A percentile compares a stretch with the other conserved stretches of the same genome.
These are phyloP conservation scores for Tylopilus sp. DNA, from an alignment of 768 basidiomycete species.

Conservation along the genomic window DNA sequence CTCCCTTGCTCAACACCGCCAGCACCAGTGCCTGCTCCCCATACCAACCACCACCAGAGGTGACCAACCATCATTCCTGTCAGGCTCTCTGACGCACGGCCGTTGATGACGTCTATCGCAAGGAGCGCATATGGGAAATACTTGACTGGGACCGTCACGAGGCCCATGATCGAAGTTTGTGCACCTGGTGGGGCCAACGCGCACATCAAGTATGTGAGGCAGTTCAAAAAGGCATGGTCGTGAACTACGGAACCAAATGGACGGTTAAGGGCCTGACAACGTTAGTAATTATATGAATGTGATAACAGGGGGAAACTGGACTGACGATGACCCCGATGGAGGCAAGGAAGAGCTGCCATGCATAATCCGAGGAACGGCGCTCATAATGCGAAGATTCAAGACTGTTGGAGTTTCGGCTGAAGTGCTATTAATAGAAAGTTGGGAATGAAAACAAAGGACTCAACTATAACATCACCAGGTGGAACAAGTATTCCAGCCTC, in stretches of 20 bases:
- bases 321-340: slow-evolving; percentile 58
- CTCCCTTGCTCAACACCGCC: slow-evolving; percentile 36
- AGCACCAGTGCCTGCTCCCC: slow-evolving; percentile 44
- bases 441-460: slow-evolving; percentile 4
- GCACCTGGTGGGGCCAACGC: slow-evolving; percentile 61
- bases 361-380: slow-evolving; percentile 66
- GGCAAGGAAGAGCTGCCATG: slow-evolving; percentile 66
- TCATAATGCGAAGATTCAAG: slow-evolving; percentile 62
- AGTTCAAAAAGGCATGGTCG: slow-evolving; percentile 61
- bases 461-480: slow-evolving; percentile 43
- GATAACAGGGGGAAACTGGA: slow-evolving; percentile 6
- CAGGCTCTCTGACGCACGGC: slow-evolving; percentile 55
- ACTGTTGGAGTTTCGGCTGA: slow-evolving; percentile 62
- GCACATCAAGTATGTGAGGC: slow-evolving; percentile 67
- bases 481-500: slow-evolving; percentile 37
- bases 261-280: slow-evolving; percentile 48
- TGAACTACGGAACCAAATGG: slow-evolving; percentile 58
- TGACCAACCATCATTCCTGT: slow-evolving; percentile 78
- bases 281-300: background rate
- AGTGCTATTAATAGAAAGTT: background rate
- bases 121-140: slow-evolving; percentile 78
- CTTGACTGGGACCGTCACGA: slow-evolving; percentile 66
- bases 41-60: slow-evolving; percentile 75
- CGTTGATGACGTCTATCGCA: slow-evolving; percentile 64
- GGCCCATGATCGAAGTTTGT: slow-evolving; percentile 74